These are phyloP conservation scores for Aspergillus taichungensis DNA, from an alignment of 495 filamentous ascomycete genomes.

Conservation along the genomic window DNA sequence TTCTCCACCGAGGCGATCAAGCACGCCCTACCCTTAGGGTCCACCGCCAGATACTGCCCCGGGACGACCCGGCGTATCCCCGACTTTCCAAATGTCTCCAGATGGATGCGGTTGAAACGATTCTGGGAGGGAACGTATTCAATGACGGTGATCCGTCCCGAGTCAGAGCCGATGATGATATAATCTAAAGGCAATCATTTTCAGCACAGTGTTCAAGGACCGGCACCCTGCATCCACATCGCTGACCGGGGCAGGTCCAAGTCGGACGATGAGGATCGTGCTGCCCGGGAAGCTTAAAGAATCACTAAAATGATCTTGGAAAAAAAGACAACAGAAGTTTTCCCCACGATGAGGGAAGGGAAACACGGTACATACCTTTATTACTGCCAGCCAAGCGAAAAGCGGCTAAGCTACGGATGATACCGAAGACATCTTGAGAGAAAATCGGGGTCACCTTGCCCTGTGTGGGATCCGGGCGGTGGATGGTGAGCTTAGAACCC, in stretches of 20 bases:
- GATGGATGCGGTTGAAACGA: conserved; percentile 77
- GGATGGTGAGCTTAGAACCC: conserved; percentile 78
- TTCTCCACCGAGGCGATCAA: conserved; percentile 93
- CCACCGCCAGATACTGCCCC: conserved; percentile 87
- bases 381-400: conserved; percentile 88
- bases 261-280: conserved; percentile 33
- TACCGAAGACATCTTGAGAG: conserved; percentile 91
- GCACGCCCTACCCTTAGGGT: conserved; percentile 92
- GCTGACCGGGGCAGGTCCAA: conserved; percentile 38
- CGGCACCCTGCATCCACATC: conserved; percentile 25
- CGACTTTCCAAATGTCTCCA: conserved; percentile 97
- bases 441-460: conserved; percentile 78
- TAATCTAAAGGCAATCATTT: conserved; percentile 60
- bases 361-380: conserved; percentile 70
- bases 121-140: conserved; percentile 87
- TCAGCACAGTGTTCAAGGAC: conserved; percentile 50
- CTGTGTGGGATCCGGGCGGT: conserved; percentile 74
- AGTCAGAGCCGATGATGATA: conserved; percentile 91
- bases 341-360: conserved; percentile 32
- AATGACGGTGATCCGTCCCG: conserved; percentile 86
- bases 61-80: conserved; percentile 91
- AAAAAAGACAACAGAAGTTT: background rate
- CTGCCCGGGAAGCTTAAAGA: conserved; percentile 62
- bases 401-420: conserved; percentile 76
- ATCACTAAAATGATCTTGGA: conserved; percentile 83